Evolutionary conservation across 345 rosid species (phyloP), one percentile per base, ranked within the genome.

Genomic region (Eucalyptus caleyi): DNA sequence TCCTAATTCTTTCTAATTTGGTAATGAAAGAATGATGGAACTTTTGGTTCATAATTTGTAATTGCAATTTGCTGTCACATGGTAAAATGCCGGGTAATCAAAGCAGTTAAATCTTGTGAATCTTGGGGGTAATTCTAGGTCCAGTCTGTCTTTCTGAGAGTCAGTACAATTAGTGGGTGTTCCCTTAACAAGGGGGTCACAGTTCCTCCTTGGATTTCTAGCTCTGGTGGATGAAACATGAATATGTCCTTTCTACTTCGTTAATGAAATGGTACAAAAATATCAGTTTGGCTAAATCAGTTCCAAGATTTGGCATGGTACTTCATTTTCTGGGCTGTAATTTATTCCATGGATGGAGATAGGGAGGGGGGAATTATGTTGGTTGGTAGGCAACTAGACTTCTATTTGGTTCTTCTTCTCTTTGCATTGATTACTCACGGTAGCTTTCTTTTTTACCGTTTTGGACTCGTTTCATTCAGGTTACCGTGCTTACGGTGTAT

Each of bases 401-500:
- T 19, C 0, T 69, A 32, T 69, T 0, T 69, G 2, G 1, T 72
- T 37, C 26, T 37, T 11, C 21, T 19, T 85, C 30, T 34, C 16
- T 59, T 87, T 54, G 21, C 37, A 72, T 45, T 19, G 50, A 45
- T 45, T 16, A 54, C 24, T n/a, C 18, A 6, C 6, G 12, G 54
- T 65, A 67, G 27, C 53, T 88, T 40, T 21, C 56, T 0, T 19
- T 72, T 0, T 72, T 72, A 34, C 26, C 4, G 0, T 7, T 19
- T 72, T 72, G 45, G 82, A 72, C 82, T 72, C 2, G 26, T 72
- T 69, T 72, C 67, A 91, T 92, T 88, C 97, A 98, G 99, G 87
- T 96, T 69, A 97, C 98, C 3, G 99, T 97, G 88, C 95, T 98
- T 90, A 95, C 91, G 3, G 98, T 96, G 24, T 98, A 97, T 87